Evolutionary conservation across 768 basidiomycete genomes (phyloP).

Genomic region (Naganishia randhawae): DNA sequence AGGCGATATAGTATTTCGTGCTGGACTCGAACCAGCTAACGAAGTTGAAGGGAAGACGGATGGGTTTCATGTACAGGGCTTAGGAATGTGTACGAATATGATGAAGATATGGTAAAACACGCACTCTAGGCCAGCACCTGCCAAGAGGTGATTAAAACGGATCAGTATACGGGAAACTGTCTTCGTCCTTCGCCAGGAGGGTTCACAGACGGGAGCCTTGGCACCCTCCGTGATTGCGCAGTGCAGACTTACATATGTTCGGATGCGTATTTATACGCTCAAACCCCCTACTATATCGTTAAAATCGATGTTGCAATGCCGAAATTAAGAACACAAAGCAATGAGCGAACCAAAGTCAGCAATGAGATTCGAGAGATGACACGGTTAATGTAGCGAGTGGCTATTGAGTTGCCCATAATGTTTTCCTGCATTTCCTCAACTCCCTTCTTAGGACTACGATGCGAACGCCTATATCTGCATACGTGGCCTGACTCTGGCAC

Average conservation of each 20-base stretch:
- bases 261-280: slow-evolving; percentile 30
- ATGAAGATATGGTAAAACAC: background rate
- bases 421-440: too few relatives aligned
- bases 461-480: too few relatives aligned
- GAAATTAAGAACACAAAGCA: background rate
- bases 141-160: background rate
- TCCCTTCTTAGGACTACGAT: too few relatives aligned
- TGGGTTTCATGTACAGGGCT: background rate
- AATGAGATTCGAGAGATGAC: too few relatives aligned
- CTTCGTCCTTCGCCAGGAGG: background rate
- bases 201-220: background rate
- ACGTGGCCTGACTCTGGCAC: too few relatives aligned
- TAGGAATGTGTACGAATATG: background rate
- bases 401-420: too few relatives aligned
- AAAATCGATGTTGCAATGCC: background rate
- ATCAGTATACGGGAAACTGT: background rate
- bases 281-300: slow-evolving; percentile 28
- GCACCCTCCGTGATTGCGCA: background rate
- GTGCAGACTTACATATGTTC: slow-evolving; percentile 35
- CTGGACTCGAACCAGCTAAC: slow-evolving; percentile 36
- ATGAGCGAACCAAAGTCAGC: too few relatives aligned
- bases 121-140: slow-evolving; percentile 35
- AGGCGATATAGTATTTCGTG: slow-evolving; percentile 35
- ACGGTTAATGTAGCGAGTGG: too few relatives aligned
- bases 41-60: background rate